phyloP scores from a whole-genome alignment of 1,139 yeast species.

The Suhomyces bribrorum region DNA sequence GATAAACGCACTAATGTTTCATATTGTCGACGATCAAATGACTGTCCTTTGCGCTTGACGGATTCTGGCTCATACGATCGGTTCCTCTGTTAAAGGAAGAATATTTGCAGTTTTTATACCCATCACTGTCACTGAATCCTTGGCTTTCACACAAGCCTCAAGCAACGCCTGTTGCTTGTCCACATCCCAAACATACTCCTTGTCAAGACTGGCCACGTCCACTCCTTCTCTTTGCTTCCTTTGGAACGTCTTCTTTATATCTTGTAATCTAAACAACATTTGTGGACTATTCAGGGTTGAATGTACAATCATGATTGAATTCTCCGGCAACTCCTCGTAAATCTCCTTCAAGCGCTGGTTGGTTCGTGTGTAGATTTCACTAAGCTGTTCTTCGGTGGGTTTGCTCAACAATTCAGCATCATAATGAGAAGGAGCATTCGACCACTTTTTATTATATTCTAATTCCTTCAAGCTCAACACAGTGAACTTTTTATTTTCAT shows the following conservation, averaged over 20 bases:
- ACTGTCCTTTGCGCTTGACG: too few relatives aligned
- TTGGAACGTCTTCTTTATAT: constrained; percentile 38
- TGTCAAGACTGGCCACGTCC: constrained; percentile 41
- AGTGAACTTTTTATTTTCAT: constrained; percentile 45
- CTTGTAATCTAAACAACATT: constrained; percentile 51
- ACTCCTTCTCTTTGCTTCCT: constrained; percentile 37
- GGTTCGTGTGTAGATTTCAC: constrained; percentile 20
- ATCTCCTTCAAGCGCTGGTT: constrained; percentile 50
- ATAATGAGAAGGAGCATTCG: constrained; percentile 10
- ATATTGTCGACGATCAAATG: too few relatives aligned
- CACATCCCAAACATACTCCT: constrained; percentile 54
- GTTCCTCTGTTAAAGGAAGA: too few relatives aligned
- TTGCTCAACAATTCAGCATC: constrained; percentile 2
- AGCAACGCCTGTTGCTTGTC: constrained; percentile 45
- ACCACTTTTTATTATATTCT: constrained; percentile 44
- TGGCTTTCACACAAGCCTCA: constrained; percentile 47
- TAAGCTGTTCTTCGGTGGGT: constrained; percentile 1
- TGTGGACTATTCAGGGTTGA: constrained; percentile 66
- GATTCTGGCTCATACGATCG: too few relatives aligned
- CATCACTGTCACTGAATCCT: constrained; percentile 58
- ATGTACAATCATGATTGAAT: constrained; percentile 60
- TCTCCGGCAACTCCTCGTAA: constrained; percentile 54
- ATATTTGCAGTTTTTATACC: too few relatives aligned
- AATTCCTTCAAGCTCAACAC: constrained; percentile 61
- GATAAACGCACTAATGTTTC: too few relatives aligned